These are phyloP conservation scores for Fusarium tuaranense DNA, from an alignment of 2,329 filamentous ascomycete genomes.

Conservation along the genomic window DNA sequence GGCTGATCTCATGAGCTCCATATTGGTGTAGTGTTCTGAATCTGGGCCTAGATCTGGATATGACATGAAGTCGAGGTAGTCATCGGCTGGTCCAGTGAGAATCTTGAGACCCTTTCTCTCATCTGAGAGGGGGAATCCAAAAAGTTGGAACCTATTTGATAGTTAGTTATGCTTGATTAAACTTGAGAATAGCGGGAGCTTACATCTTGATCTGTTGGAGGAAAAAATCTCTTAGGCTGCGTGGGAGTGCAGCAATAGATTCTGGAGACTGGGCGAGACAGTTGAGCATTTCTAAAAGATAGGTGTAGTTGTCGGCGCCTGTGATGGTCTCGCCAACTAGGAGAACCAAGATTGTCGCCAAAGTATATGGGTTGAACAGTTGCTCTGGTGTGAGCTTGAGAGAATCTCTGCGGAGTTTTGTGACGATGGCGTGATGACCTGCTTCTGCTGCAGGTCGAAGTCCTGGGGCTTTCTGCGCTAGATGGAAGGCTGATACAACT, in stretches of 20 bases:
- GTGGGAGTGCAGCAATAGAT: constrained; percentile 32
- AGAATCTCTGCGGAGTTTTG: constrained; percentile 49
- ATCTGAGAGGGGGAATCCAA: constrained; percentile 44
- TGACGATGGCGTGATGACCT: constrained; percentile 51
- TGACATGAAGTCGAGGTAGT: constrained; percentile 46
- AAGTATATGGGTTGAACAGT: constrained; percentile 52
- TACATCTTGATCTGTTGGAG: constrained; percentile 49
- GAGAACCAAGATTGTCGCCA: constrained; percentile 53
- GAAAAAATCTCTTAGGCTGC: constrained; percentile 41
- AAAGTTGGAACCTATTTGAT: constrained; percentile 44
- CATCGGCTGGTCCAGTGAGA: constrained; percentile 30
- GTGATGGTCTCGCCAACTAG: constrained; percentile 57
- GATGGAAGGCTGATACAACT: constrained; percentile 54
- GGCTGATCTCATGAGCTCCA: constrained; percentile 36
- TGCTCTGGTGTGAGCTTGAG: constrained; percentile 41
- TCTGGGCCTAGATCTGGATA: constrained; percentile 34
- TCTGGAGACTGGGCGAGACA: constrained; percentile 43
- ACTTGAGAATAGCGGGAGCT: background rate
- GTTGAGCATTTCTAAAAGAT: constrained; percentile 52
- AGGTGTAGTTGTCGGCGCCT: constrained; percentile 51
- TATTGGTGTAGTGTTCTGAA: constrained; percentile 34
- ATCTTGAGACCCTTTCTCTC: constrained; percentile 44
- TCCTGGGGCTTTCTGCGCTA: constrained; percentile 47
- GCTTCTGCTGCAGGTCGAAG: constrained; percentile 48
- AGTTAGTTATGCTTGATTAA: background rate